These are phyloP conservation scores for Emmonsiellopsis sp. DNA, from an alignment of 2,329 filamentous ascomycete genomes.

Conservation along the genomic window DNA sequence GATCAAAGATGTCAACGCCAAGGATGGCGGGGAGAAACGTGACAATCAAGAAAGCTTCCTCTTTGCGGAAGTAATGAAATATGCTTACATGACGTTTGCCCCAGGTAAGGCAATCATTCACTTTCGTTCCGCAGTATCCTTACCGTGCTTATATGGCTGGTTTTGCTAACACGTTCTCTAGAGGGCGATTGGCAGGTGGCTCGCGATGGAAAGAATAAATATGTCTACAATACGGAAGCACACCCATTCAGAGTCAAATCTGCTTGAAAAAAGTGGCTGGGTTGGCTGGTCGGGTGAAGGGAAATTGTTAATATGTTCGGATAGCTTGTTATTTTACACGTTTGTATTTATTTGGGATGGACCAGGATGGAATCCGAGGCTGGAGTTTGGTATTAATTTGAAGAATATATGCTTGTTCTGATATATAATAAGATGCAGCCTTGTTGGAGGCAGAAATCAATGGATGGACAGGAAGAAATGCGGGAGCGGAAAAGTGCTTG, in stretches of 20 bases:
- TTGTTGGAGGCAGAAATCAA: no score
- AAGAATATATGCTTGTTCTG: no score
- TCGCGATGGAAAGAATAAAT: constrained; percentile 42
- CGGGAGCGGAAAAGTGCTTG: no score
- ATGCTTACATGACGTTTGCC: constrained; percentile 63
- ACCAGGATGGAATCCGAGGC: no score
- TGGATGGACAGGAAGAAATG: no score
- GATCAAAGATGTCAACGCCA: constrained; percentile 56
- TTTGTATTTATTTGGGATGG: no score
- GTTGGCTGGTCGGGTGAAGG: no score
- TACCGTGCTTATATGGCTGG: not conserved
- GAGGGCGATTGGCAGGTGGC: constrained; percentile 54
- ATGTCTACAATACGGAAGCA: constrained; percentile 58
- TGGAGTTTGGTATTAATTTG: no score
- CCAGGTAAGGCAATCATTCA: constrained; percentile 3
- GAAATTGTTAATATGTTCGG: no score
- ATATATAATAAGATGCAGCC: no score
- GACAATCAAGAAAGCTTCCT: constrained; percentile 82
- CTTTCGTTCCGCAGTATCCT: not conserved
- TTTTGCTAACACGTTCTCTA: constrained; percentile 10
- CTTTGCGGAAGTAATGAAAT: constrained; percentile 83
- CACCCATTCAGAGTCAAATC: constrained; percentile 46
- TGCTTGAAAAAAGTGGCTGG: no score
- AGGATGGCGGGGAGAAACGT: constrained; percentile 50
- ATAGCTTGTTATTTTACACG: not conserved